Percentiles rank a stretch among this genome's conserved stretches.
Evolutionary conservation across 331 rosid genomes (phyloP).

Genomic region (Phaseolus coccineus): DNA sequence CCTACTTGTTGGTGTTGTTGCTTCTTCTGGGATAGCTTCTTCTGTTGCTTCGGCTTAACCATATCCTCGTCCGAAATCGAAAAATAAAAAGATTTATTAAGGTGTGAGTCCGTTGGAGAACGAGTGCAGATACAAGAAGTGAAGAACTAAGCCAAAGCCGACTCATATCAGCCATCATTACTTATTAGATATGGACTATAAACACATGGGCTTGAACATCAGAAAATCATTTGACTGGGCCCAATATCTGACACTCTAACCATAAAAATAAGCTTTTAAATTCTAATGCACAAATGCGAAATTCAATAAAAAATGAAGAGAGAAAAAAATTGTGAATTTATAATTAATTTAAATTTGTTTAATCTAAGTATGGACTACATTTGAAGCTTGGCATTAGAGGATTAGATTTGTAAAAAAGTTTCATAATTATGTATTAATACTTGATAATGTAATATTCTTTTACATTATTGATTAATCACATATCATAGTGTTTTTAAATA

Average conservation of each 20-base stretch:
- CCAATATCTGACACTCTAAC: background rate
- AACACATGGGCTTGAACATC: constrained; percentile 1
- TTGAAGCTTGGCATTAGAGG: too few relatives aligned
- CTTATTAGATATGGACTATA: background rate
- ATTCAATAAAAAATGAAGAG: too few relatives aligned
- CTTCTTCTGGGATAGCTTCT: constrained; percentile 62
- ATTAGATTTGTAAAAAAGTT: too few relatives aligned
- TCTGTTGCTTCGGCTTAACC: constrained; percentile 76
- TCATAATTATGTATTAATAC: too few relatives aligned
- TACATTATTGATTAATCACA: too few relatives aligned
- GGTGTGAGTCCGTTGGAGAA: background rate
- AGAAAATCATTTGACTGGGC: background rate
- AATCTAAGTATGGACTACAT: too few relatives aligned
- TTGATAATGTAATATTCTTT: too few relatives aligned
- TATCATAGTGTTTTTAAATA: too few relatives aligned
- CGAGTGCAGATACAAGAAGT: background rate
- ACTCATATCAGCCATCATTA: background rate
- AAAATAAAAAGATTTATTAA: constrained; percentile 28
- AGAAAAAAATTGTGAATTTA: too few relatives aligned
- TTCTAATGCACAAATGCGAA: too few relatives aligned
- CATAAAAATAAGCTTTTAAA: too few relatives aligned
- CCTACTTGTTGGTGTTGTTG: constrained; percentile 51
- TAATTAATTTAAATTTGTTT: too few relatives aligned
- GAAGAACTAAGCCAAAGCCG: background rate
- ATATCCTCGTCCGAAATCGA: constrained; percentile 54